Evolutionary conservation across 1,284 basidiomycete species (phyloP).

Genomic region (Trichosporon ovoides): DNA sequence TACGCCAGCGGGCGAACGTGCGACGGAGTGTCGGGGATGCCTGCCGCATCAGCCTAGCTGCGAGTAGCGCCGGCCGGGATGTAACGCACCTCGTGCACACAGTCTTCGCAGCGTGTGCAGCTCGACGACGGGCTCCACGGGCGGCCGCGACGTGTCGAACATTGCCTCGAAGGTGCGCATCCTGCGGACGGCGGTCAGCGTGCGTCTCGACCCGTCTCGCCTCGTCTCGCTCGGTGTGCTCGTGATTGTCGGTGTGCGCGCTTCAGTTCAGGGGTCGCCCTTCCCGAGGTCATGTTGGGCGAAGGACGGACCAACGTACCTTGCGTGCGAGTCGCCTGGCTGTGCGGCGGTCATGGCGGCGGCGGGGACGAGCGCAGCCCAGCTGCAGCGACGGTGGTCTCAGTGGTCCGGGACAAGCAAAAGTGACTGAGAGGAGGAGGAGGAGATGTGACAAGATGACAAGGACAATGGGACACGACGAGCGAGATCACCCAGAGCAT

Average conservation of each 20-base stretch:
- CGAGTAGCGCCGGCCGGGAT: neutral
- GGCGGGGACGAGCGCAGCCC: neutral
- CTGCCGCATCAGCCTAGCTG: constrained; percentile 16
- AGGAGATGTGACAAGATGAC: no score
- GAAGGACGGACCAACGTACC: neutral
- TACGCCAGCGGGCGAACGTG: constrained; percentile 46
- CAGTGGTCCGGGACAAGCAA: no score
- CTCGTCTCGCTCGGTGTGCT: no score
- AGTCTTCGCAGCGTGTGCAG: constrained; percentile 35
- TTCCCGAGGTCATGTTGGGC: neutral
- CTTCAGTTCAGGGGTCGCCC: neutral
- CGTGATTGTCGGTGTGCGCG: neutral
- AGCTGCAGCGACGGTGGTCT: neutral
- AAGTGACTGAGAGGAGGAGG: no score
- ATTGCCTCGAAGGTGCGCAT: constrained; percentile 42
- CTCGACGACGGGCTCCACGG: constrained; percentile 34
- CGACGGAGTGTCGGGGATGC: constrained; percentile 43
- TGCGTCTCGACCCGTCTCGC: no score
- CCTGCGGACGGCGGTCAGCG: constrained; percentile 18
- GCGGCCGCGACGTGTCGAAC: constrained; percentile 35
- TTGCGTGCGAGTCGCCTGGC: neutral
- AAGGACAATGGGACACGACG: no score
- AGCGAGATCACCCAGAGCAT: no score
- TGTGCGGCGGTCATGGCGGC: neutral
- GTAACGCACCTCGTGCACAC: constrained; percentile 37